phyloP scores from a whole-genome alignment of 2,329 filamentous ascomycete species.

The Talaromyces sp. region DNA sequence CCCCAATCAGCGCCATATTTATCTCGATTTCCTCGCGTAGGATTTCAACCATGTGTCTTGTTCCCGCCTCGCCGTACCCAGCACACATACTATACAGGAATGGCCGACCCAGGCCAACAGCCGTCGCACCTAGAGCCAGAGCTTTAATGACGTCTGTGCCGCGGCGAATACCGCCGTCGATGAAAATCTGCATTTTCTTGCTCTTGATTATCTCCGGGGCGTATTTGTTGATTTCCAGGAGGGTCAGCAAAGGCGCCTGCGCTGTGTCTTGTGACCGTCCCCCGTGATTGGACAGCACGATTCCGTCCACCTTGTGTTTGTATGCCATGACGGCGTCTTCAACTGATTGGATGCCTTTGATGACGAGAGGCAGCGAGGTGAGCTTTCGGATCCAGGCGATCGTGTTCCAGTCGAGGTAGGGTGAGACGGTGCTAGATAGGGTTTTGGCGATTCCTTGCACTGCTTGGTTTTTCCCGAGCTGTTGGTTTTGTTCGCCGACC shows the following conservation, averaged over 20 bases:
- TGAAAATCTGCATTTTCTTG: constrained; percentile 54
- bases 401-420: constrained; percentile 25
- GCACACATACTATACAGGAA: constrained; percentile 54
- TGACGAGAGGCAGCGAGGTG: constrained; percentile 29
- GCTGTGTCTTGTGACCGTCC: constrained; percentile 44
- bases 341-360: constrained; percentile 43
- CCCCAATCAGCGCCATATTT: constrained; percentile 32
- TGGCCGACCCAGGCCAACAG: constrained; percentile 58
- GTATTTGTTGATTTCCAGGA: constrained; percentile 59
- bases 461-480: constrained; percentile 8
- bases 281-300: constrained; percentile 36
- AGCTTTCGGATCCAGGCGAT: constrained; percentile 37
- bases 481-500: constrained; percentile 13
- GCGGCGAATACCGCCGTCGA: constrained; percentile 62
- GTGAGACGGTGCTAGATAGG: constrained; percentile 24
- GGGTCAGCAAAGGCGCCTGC: constrained; percentile 50
- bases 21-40: constrained; percentile 28
- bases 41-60: constrained; percentile 36
- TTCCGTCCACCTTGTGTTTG: constrained; percentile 42
- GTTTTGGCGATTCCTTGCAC: constrained; percentile 25
- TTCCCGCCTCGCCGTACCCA: constrained; percentile 56
- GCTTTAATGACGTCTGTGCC: constrained; percentile 66
- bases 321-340: constrained; percentile 47
- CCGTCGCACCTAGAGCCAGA: constrained; percentile 59
- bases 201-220: constrained; percentile 53